These are phyloP conservation scores for Chaetomium olivaceum DNA, from an alignment of 2,329 filamentous ascomycete species.

Conservation along the genomic window DNA sequence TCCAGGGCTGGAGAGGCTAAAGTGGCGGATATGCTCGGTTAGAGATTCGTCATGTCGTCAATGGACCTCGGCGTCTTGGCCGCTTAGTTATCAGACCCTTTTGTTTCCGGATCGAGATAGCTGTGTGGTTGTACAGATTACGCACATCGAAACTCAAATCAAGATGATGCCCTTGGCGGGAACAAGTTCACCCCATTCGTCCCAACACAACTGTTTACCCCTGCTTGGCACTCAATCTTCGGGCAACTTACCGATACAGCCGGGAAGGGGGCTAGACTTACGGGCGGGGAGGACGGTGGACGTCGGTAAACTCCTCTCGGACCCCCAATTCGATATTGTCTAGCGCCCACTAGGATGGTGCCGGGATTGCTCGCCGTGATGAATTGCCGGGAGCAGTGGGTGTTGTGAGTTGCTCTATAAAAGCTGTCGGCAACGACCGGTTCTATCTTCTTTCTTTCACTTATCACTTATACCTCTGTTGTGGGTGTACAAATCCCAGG, in stretches of 20 bases:
- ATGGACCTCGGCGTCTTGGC: background rate
- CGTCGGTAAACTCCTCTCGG: conserved; percentile 6
- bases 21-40: background rate
- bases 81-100: background rate
- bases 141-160: background rate
- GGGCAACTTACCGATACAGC: conserved; percentile 30
- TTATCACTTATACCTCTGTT: background rate
- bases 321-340: conserved; percentile 15
- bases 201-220: background rate
- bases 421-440: background rate
- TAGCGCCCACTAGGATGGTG: background rate
- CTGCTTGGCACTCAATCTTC: conserved; percentile 4
- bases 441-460: background rate
- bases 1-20: conserved; percentile 37
- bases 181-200: background rate
- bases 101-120: background rate
- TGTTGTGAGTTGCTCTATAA: background rate
- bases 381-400: background rate
- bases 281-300: background rate
- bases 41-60: background rate
- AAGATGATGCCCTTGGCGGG: conserved; percentile 1
- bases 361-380: background rate
- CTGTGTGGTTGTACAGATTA: background rate
- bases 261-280: conserved; percentile 16
- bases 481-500: background rate